Evolutionary conservation across 1,284 basidiomycete species (phyloP), one percentile per base, ranked within the genome.

Genomic region (Quambalaria eucalypti): DNA sequence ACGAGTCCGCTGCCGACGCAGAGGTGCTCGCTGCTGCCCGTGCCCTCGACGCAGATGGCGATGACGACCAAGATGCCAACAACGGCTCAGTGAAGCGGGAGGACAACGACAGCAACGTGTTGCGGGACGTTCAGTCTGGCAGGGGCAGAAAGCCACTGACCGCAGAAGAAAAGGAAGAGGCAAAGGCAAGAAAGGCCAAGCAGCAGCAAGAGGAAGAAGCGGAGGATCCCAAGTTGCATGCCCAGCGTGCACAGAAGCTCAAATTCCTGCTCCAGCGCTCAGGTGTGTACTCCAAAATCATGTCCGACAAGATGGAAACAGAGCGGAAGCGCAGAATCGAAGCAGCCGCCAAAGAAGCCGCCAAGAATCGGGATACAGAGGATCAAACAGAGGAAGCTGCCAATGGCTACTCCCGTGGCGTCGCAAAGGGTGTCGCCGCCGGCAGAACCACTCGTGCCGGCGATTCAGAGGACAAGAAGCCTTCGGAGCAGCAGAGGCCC

Each of bases 251-350:
- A 50, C 57, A 60, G 46, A 69, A 69, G 56, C 66, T 73, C 50
- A 69, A 69, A 39, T 61, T 61, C 40, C 51, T 74, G 16, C 60
- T 74, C 8, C 67, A 71, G 55, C 62, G 64, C 21, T 73, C 70
- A 6, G 56, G 66, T 29, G 64, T 72, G 28, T 74, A 73, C 56
- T 64, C 64, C 2, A 60, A 66, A n/a, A 69, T 74, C 56, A 73
- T 74, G 72, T 61, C 66, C 14, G 67, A 74, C 38, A 71, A 71
- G 58, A 69, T 74, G 58, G 59, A 54, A 12, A 39, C 30, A 16
- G 59, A 61, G 36, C 48, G 51, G 16, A 48, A 33, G 36, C 19
- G 19, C 21, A 50, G 51, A 12, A 16, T 31, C n/a, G 42, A 33
- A 23, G 49, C 26, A 10, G 52, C 28, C 4, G 28, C 25, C 8